Base-by-base conservation (phyloP, 305 asterid genomes). In the Solanum hybrid region DNA sequence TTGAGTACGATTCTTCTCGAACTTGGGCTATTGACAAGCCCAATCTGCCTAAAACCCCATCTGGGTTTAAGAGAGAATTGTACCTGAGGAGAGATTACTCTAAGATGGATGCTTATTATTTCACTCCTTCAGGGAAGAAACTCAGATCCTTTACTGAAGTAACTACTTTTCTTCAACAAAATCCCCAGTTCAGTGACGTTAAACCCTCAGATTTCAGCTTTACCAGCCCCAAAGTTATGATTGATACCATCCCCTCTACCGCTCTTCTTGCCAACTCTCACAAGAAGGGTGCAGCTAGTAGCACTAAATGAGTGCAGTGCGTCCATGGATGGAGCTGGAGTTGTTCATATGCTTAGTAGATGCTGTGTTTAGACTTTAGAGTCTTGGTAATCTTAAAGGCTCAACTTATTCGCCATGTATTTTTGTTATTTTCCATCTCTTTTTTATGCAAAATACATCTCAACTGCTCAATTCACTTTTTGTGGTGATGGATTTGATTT, bases 1-100 rank as follows among this genome's bases (percentile, higher is more conserved):
- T 95, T 12, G 93, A 93, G 90, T 88, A 89, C 38, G 88, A 92
- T 80, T 76, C 91, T 56, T 26, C 94, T 14, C 90, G 93, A 17
- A 91, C 89, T 27, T 95, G 98, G 98, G 94, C 88, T 40, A 90
- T 91, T 3, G 96, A 94, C 93, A 91, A 87, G 92, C 97, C 96
- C 24, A 91, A 92, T 87, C 35, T 91, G 34, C 97, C 96, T 0
- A 91, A 91, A 91, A 91, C 95, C 10, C 96, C 95, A 1, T 32
- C 42, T 0, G 95, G 96, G 12, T 95, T 94, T 93, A 90, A 89
- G 89, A 94, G 93, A 90, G 86, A 26, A 4, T 1, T 94, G 76
- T 89, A 89, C 11, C 86, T 94, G 78, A 89, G 95, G 76, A 94
- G 75, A 81, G 93, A 92, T 88, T 89, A 32, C 73, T 90, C 95